Evolutionary conservation across 2,329 filamentous ascomycete genomes (phyloP), one percentile per base, ranked within the genome.

Genomic region (Chaetomiaceae sp.): DNA sequence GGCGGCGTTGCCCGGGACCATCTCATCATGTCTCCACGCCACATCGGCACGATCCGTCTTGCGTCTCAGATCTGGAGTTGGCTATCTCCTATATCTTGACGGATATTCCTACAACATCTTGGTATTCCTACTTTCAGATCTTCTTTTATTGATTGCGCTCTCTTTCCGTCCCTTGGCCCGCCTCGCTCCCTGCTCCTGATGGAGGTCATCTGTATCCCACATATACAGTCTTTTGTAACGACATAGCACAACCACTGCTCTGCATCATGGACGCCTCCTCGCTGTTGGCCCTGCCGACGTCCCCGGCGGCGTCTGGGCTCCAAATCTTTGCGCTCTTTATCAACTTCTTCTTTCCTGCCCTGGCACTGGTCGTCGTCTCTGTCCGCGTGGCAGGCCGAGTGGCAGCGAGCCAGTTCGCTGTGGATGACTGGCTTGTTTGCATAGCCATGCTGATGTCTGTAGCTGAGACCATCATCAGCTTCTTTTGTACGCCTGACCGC

Each of bases 371-470:
- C 8, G 57, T 65, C 7, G 61, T 65, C 21, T 55, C 53, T 9
- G 51, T 61, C 20, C 61, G 65, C 16, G 58, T 58, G 16, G 61
- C 62, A 1, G 64, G 65, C 14, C 57, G 64, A 38, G 32, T 65
- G 14, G 55, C 58, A 3, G 61, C 57, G 11, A 55, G 41, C 30
- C 60, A 63, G 48, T 62, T 67, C 46, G 64, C 58, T n/a, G 52
- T 54, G 51, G 65, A 67, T 37, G 65, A 67, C 58, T 66, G 62
- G 63, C 60, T 65, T 18, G 62, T 67, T n/a, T 61, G 61, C 21
- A 56, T 65, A 27, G 65, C 65, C 21, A 67, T 66, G 64, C 51
- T 66, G 16, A 55, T 67, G 49, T 65, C 65, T 1, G n/a, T 65
- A 13, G 60, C 59, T 8, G 58, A 66, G 54, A 66, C 64, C 0